Evolutionary conservation across 148 eudicot genomes (phyloP).

Genomic region (Mesembryanthemum crystallinum): DNA sequence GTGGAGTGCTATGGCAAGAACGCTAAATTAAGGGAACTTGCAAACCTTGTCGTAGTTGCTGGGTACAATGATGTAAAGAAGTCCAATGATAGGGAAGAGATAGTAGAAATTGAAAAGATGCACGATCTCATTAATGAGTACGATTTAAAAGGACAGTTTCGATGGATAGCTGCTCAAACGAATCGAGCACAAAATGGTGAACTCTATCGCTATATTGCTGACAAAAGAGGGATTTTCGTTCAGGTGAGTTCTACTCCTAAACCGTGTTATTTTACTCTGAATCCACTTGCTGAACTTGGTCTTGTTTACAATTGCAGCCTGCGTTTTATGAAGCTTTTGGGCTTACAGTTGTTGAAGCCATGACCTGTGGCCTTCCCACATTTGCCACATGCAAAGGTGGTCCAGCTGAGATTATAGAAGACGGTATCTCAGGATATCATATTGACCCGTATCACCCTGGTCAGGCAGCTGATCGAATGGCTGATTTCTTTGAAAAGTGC

Average conservation of each 20-base stretch:
- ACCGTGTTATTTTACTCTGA: neutral
- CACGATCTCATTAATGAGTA: conserved; percentile 71
- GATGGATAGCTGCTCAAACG: conserved; percentile 86
- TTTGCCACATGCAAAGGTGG: conserved; percentile 99
- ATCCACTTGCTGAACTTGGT: neutral
- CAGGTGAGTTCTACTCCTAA: conserved; percentile 50
- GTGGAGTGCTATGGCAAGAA: conserved; percentile 89
- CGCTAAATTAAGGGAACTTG: conserved; percentile 56
- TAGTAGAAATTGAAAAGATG: conserved; percentile 90
- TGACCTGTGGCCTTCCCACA: conserved; percentile 95
- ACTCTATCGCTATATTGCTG: conserved; percentile 91
- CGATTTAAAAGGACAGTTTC: conserved; percentile 63
- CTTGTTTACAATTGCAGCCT: conserved; percentile 47
- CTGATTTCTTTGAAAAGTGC: conserved; percentile 56
- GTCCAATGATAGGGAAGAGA: conserved; percentile 91
- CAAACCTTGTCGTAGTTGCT: conserved; percentile 79
- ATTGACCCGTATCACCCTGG: conserved; percentile 96
- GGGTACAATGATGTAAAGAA: conserved; percentile 83
- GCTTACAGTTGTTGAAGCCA: conserved; percentile 96
- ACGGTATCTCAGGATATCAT: conserved; percentile 85
- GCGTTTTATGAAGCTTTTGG: conserved; percentile 98
- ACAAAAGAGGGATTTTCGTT: conserved; percentile 81
- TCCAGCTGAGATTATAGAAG: conserved; percentile 87
- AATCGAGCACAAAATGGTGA: conserved; percentile 90
- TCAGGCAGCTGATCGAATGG: conserved; percentile 53